Evolutionary conservation across 2,329 filamentous ascomycete genomes (phyloP), one percentile per base, ranked within the genome.

Genomic region (Dichotomopilus funicola): DNA sequence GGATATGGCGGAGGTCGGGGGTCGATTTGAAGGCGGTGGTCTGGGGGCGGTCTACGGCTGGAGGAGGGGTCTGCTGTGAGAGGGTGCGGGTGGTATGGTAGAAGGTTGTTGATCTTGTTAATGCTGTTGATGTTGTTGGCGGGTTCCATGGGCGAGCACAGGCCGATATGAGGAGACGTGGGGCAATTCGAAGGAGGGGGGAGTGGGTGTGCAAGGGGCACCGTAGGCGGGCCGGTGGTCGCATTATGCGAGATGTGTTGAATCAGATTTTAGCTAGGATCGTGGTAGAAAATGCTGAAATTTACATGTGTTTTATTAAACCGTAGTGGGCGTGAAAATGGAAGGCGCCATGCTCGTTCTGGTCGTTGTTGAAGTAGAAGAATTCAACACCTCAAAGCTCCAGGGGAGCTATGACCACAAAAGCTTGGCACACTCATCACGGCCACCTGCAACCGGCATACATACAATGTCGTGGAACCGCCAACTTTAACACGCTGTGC

Each of bases 1-100:
- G 91, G 69, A 99, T 96, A 73, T 94, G 87, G 70, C 89, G 92
- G 68, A 95, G 80, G 73, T 96, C 88, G 62, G 95, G 80, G 47
- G 80, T 80, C 33, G 89, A 83, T 68, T 89, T 92, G 9, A 90
- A 91, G 11, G 89, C 91, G 51, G 81, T 85, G 1, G 87, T 77
- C 4, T 48, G 53, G 45, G 50, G 57, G 37, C 53, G 42, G 43
- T 54, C 38, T 13, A 59, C 55, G 12, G 55, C 10, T 12, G 48
- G 9, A 13, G 45, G 48, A 40, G 52, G 19, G 6, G 34, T 9
- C 6, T 54, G 45, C 43, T 61, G 54, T 12, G 6, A 45, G 9
- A 57, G 59, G 7, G n/a, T 9, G 33, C 47, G 51, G n/a, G 61
- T 55, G 59, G 48, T 57, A 35, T 60, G 56, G 55, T 53, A 58